phyloP scores from a whole-genome alignment of 108 stramenopile species.

The Nitzschia palea region DNA sequence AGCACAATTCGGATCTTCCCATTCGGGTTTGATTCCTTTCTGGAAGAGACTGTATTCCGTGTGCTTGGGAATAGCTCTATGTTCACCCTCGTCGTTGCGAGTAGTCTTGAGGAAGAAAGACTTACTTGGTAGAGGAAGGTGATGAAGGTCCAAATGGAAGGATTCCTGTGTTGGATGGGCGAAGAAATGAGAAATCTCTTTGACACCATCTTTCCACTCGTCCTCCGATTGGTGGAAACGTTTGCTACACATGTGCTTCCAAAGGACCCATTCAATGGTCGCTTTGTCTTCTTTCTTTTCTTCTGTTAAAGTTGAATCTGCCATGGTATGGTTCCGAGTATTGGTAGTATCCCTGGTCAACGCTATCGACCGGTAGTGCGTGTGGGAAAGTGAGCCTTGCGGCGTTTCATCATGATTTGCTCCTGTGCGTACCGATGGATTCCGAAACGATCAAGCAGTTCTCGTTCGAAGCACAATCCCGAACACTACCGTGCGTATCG shows the following conservation, averaged over 20 bases:
- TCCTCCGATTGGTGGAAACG: neutral
- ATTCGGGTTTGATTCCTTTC: conserved; percentile 88
- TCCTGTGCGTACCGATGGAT: no score
- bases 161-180: conserved; percentile 12
- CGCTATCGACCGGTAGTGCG: no score
- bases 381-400: no score
- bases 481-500: no score
- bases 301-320: neutral
- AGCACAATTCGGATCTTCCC: conserved; percentile 84
- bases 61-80: neutral
- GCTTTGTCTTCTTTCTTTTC: neutral
- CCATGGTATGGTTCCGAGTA: no score
- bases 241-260: conserved; percentile 11
- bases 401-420: no score
- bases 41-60: conserved; percentile 84
- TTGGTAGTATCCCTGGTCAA: no score
- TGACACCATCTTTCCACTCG: conserved; percentile 1
- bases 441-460: no score
- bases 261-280: conserved; percentile 16
- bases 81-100: conserved; percentile 3
- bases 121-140: conserved; percentile 10
- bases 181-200: conserved; percentile 18
- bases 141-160: conserved; percentile 11
- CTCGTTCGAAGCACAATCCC: no score
- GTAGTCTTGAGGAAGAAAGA: conserved; percentile 15